These are phyloP conservation scores for Gynochthodes officinalis DNA, from an alignment of 257 asterid genomes.

Conservation along the genomic window DNA sequence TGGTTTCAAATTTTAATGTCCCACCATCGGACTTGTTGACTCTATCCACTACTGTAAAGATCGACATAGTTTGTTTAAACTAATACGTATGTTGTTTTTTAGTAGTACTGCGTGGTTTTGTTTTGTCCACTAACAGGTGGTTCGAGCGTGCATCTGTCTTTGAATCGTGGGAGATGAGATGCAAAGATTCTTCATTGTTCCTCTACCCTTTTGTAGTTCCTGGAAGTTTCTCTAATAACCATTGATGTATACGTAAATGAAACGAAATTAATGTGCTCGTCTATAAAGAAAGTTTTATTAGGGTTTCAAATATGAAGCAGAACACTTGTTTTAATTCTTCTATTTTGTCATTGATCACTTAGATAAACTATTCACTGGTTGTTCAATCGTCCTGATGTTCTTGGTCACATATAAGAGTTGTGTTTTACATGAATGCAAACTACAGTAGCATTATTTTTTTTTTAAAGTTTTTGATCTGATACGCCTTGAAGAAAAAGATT, in stretches of 20 bases:
- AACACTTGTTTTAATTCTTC: no score
- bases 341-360: not conserved
- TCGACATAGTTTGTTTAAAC: not conserved
- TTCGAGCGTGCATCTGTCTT: not conserved
- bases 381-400: not conserved
- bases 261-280: no score
- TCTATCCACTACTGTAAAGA: not conserved
- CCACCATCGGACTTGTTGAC: not conserved
- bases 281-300: no score
- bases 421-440: not conserved
- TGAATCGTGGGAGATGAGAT: not conserved
- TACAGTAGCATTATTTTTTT: not conserved
- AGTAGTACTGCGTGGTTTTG: no score
- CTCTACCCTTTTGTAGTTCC: not conserved
- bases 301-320: no score
- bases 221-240: not conserved
- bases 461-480: not conserved
- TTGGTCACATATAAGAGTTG: not conserved
- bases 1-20: not conserved
- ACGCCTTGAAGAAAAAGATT: not conserved
- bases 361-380: no score
- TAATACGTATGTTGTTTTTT: no score
- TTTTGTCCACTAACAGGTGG: no score
- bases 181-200: conserved; percentile 1
- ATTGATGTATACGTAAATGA: not conserved